Percentiles rank a stretch among this genome's conserved stretches.
phyloP scores from a whole-genome alignment of 2,329 filamentous ascomycete species.

The Aspergillus sergii region DNA sequence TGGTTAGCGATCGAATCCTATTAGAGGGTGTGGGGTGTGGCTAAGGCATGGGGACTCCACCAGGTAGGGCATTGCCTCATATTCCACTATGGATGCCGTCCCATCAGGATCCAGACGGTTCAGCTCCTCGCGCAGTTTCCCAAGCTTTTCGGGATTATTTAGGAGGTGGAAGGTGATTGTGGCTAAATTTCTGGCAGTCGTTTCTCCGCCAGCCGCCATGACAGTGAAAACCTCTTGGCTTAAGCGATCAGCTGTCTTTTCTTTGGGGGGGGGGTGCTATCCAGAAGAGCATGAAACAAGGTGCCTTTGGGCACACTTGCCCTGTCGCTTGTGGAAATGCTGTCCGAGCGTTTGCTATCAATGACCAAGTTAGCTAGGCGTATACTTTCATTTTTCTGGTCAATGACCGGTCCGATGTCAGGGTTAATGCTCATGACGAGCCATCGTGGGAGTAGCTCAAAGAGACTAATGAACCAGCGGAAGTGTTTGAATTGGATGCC shows the following conservation, averaged over 20 bases:
- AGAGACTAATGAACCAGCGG: conserved; percentile 23
- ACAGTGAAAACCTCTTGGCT: conserved; percentile 35
- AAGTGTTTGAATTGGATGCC: conserved; percentile 25
- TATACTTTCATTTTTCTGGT: too few species aligned
- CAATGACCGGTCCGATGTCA: conserved; percentile 15
- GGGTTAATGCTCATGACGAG: conserved; percentile 24
- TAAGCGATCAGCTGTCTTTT: conserved; percentile 20
- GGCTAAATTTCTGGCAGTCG: conserved; percentile 32
- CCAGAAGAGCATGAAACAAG: too few species aligned
- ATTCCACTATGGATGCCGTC: too few species aligned
- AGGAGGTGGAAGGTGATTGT: conserved; percentile 25
- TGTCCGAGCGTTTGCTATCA: too few species aligned
- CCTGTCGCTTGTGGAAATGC: too few species aligned
- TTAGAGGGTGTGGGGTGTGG: too few species aligned
- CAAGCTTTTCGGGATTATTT: conserved; percentile 19
- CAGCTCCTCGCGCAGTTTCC: conserved; percentile 11
- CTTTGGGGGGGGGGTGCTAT: too few species aligned
- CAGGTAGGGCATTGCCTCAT: too few species aligned
- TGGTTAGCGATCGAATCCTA: not conserved
- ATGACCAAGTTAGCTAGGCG: too few species aligned
- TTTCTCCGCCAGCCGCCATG: conserved; percentile 35
- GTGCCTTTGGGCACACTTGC: too few species aligned
- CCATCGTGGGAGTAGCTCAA: conserved; percentile 23
- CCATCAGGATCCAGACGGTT: too few species aligned
- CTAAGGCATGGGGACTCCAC: too few species aligned